Evolutionary conservation across 768 basidiomycete species (phyloP).

Genomic region (Tylopilus felleus): DNA sequence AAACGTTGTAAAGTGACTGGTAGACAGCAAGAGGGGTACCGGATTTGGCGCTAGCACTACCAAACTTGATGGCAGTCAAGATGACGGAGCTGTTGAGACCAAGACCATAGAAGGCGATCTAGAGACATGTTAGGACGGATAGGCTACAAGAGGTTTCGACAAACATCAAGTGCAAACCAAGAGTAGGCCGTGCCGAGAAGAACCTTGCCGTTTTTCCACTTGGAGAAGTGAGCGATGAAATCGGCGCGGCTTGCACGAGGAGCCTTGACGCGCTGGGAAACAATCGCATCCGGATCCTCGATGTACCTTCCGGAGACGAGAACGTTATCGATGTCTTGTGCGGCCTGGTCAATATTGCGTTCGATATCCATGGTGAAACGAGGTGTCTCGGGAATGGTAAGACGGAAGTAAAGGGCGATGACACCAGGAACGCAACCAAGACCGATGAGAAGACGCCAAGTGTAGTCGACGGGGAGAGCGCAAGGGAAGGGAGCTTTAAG

Average conservation of each 20-base stretch:
- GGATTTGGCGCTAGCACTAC: slow-evolving; percentile 33
- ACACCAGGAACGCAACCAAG: slow-evolving; percentile 79
- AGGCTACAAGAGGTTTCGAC: slow-evolving; percentile 22
- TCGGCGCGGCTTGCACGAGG: slow-evolving; percentile 69
- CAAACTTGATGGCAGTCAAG: slow-evolving; percentile 66
- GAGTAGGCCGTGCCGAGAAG: slow-evolving; percentile 76
- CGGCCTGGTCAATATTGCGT: slow-evolving; percentile 71
- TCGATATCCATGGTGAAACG: slow-evolving; percentile 93
- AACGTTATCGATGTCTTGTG: slow-evolving; percentile 69
- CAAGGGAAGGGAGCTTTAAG: slow-evolving; percentile 41
- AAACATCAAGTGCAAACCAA: slow-evolving; percentile 85
- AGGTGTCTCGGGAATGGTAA: slow-evolving; percentile 90
- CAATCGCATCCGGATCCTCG: slow-evolving; percentile 47
- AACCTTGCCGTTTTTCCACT: slow-evolving; percentile 77
- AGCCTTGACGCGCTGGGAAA: slow-evolving; percentile 55
- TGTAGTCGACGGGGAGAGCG: slow-evolving; percentile 58
- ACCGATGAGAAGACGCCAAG: slow-evolving; percentile 88
- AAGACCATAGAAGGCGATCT: slow-evolving; percentile 88
- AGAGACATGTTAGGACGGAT: slow-evolving; percentile 2
- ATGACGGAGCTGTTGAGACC: slow-evolving; percentile 81
- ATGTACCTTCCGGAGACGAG: slow-evolving; percentile 46
- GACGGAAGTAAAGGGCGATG: slow-evolving; percentile 86
- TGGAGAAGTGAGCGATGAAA: slow-evolving; percentile 63
- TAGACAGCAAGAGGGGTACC: slow-evolving; percentile 44
- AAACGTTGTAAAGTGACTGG: slow-evolving; percentile 58